Conservation (phyloP, 169 alveolate genomes). For the Eimeria tenella region DNA sequence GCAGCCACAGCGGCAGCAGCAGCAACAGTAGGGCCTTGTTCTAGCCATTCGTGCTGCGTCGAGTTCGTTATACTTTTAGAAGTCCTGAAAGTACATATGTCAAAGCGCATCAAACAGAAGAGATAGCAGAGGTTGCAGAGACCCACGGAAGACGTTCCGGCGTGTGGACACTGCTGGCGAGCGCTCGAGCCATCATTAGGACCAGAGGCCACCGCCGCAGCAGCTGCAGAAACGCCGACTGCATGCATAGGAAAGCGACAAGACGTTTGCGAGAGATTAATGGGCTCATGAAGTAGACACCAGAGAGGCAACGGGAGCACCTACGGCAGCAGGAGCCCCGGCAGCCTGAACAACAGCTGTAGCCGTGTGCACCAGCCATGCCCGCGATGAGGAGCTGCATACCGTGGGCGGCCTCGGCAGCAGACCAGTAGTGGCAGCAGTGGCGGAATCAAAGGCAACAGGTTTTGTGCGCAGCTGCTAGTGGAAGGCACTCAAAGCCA, state of each 20-base stretch:
- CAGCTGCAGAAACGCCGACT: conserved; percentile 36
- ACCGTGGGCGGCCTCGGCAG: not conserved
- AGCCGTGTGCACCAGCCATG: not conserved
- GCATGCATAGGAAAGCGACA: not conserved
- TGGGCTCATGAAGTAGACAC: conserved; percentile 7
- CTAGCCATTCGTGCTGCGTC: no score
- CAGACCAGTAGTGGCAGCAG: conserved; percentile 21
- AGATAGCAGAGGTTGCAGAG: not conserved
- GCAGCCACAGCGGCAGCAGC: conserved; percentile 34
- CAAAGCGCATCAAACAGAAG: not conserved
- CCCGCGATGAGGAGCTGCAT: not conserved
- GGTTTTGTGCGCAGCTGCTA: not conserved
- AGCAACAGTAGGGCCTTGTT: not conserved
- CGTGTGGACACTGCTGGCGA: not conserved
- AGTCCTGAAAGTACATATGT: no score
- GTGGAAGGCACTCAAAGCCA: not conserved
- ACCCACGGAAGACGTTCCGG: not conserved
- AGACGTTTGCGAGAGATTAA: not conserved
- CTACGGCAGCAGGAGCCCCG: not conserved
- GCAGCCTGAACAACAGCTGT: not conserved
- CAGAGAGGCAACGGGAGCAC: not conserved
- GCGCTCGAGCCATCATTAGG: not conserved
- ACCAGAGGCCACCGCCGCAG: not conserved
- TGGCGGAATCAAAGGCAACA: not conserved
- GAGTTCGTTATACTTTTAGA: no score